Evolutionary conservation across 176 grass and related monocot genomes (phyloP).

Genomic region (Lolium perenne): DNA sequence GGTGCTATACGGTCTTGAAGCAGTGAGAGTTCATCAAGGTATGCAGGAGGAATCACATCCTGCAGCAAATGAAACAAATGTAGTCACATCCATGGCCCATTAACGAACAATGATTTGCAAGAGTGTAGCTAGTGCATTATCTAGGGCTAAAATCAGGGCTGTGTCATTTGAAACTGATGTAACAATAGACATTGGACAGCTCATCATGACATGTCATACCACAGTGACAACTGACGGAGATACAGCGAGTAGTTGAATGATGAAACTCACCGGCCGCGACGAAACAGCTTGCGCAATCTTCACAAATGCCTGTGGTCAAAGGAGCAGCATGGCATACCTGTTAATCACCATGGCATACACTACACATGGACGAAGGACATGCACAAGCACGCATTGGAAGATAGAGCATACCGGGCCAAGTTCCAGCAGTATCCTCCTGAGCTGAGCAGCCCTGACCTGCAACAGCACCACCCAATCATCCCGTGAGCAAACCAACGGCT

Average conservation of each 20-base stretch:
- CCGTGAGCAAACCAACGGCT: background rate
- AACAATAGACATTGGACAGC: conserved; percentile 1
- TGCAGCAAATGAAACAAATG: conserved; percentile 43
- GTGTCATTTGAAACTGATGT: background rate
- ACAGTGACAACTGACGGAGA: background rate
- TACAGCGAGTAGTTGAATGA: background rate
- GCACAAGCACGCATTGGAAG: background rate
- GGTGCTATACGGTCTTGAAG: conserved; percentile 94
- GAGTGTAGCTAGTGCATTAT: background rate
- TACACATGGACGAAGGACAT: background rate
- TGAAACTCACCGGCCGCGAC: conserved; percentile 71
- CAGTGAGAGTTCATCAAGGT: conserved; percentile 88
- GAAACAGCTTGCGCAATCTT: conserved; percentile 98
- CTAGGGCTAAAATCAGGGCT: background rate
- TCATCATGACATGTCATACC: background rate
- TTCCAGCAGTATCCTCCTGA: conserved; percentile 80
- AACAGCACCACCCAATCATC: conserved; percentile 1
- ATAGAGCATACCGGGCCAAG: conserved; percentile 76
- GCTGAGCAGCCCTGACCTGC: conserved; percentile 80
- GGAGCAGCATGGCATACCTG: conserved; percentile 8
- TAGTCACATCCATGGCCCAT: background rate
- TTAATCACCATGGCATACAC: conserved; percentile 16
- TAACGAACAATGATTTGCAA: conserved; percentile 20
- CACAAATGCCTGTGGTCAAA: conserved; percentile 74
- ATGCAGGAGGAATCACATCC: conserved; percentile 97